phyloP scores from a whole-genome alignment of 2,329 filamentous ascomycete genomes.

The Geosmithia morbida region DNA sequence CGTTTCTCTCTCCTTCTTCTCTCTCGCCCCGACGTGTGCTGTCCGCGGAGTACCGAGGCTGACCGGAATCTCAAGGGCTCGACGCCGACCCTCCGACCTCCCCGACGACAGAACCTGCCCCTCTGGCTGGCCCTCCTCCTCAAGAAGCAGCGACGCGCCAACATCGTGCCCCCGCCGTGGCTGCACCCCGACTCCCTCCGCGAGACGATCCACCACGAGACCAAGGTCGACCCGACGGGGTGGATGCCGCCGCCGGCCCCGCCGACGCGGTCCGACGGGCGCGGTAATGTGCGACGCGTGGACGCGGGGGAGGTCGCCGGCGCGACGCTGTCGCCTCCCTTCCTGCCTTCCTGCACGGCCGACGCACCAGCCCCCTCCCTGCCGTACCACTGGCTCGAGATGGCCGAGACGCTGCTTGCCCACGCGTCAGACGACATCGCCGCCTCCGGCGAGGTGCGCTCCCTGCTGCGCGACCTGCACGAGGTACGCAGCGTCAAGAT shows the following conservation, averaged over 20 bases:
- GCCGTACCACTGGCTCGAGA: constrained; percentile 91
- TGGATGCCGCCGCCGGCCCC: constrained; percentile 69
- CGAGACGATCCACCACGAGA: constrained; percentile 70
- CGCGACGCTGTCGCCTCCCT: constrained; percentile 50
- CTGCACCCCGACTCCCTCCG: constrained; percentile 62
- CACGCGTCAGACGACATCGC: constrained; percentile 72
- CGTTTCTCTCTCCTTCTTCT: constrained; percentile 15
- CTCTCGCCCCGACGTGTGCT: background rate
- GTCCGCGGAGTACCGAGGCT: background rate
- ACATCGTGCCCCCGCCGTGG: constrained; percentile 86
- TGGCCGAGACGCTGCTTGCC: constrained; percentile 75
- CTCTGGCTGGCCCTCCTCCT: constrained; percentile 92
- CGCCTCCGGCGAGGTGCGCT: constrained; percentile 58
- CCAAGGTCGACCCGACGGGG: constrained; percentile 49
- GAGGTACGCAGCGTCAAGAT: constrained; percentile 88
- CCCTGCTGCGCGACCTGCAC: constrained; percentile 64
- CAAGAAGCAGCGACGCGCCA: constrained; percentile 85
- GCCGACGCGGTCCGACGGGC: constrained; percentile 31
- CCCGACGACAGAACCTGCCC: constrained; percentile 64
- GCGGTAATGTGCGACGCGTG: constrained; percentile 21
- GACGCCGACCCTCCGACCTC: constrained; percentile 64
- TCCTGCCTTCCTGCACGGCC: constrained; percentile 61
- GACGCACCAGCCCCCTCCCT: constrained; percentile 54
- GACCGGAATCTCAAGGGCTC: constrained; percentile 43
- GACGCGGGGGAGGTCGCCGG: constrained; percentile 13